Conservation (phyloP, 495 filamentous ascomycete genomes). For the Hypoxylon rickii region DNA sequence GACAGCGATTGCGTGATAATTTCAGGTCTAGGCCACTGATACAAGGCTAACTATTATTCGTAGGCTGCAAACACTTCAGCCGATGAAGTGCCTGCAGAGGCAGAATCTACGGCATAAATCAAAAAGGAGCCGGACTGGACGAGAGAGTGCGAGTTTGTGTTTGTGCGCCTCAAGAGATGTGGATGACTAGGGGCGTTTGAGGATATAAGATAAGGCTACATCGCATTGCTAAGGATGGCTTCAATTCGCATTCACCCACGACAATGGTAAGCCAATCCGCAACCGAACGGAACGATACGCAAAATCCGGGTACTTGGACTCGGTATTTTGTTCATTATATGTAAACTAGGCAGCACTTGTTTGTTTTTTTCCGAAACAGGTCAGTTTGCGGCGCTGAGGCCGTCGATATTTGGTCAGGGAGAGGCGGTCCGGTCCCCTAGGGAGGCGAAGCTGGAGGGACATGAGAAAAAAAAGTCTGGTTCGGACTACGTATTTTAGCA, state of each 20-base stretch:
- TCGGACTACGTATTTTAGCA: constrained; percentile 10
- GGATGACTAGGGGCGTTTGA: constrained; percentile 26
- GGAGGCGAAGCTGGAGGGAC: constrained; percentile 1
- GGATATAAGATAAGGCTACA: constrained; percentile 25
- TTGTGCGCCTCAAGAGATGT: constrained; percentile 5
- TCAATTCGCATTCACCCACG: not conserved
- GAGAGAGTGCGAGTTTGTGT: constrained; percentile 9
- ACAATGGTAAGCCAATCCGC: constrained; percentile 2
- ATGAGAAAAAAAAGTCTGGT: constrained; percentile 22
- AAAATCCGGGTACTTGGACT: constrained; percentile 26
- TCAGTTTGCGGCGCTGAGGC: constrained; percentile 15
- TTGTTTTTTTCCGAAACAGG: constrained; percentile 16
- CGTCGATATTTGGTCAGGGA: constrained; percentile 21
- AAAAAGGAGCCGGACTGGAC: constrained; percentile 7
- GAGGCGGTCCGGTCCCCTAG: not conserved
- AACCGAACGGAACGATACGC: constrained; percentile 14
- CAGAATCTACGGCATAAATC: constrained; percentile 27
- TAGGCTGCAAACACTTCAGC: constrained; percentile 13
- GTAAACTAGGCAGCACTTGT: constrained; percentile 37
- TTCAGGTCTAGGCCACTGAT: too few relatives aligned
- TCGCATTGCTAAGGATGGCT: constrained; percentile 10
- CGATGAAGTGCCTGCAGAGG: constrained; percentile 17
- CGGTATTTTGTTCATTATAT: constrained; percentile 31
- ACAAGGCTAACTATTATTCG: constrained; percentile 8
- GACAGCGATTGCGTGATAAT: too few relatives aligned